Evolutionary conservation across 371 early-diverging fungal genomes (phyloP).

Genomic region (Mucor saturninus): DNA sequence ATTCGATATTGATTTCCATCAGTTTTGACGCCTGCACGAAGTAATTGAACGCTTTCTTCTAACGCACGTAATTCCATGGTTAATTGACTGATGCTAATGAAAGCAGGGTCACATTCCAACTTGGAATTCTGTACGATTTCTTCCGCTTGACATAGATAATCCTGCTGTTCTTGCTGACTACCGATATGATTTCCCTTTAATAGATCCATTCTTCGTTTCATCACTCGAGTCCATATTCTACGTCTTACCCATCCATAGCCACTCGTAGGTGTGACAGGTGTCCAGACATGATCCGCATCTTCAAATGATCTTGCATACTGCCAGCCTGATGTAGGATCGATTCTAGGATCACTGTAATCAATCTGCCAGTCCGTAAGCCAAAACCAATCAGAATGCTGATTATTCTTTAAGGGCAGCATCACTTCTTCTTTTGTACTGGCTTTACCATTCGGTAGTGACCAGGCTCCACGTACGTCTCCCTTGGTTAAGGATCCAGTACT

Average conservation of each 20-base stretch:
- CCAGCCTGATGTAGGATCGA: slow-evolving; percentile 66
- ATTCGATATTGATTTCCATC: slow-evolving; percentile 61
- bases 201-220: slow-evolving; percentile 66
- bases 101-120: slow-evolving; percentile 8
- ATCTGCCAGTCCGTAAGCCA: slow-evolving; percentile 83
- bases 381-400: slow-evolving; percentile 60
- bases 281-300: slow-evolving; percentile 59
- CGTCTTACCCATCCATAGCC: slow-evolving; percentile 68
- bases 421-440: slow-evolving; percentile 58
- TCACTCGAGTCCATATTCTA: slow-evolving; percentile 74
- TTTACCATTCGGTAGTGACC: slow-evolving; percentile 57
- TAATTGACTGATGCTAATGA: slow-evolving; percentile 26
- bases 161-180: slow-evolving; percentile 16
- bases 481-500: slow-evolving; percentile 51
- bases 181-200: slow-evolving; percentile 36
- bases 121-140: slow-evolving; percentile 39
- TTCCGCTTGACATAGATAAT: slow-evolving; percentile 34
- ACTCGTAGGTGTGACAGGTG: slow-evolving; percentile 47
- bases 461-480: slow-evolving; percentile 60
- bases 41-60: slow-evolving; percentile 64
- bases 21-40: slow-evolving; percentile 66
- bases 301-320: slow-evolving; percentile 66
- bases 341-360: slow-evolving; percentile 63
- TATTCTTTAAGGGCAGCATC: slow-evolving; percentile 41
- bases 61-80: slow-evolving; percentile 53